Conservation (phyloP, 805 yeast species). For the Pichia californica region DNA sequence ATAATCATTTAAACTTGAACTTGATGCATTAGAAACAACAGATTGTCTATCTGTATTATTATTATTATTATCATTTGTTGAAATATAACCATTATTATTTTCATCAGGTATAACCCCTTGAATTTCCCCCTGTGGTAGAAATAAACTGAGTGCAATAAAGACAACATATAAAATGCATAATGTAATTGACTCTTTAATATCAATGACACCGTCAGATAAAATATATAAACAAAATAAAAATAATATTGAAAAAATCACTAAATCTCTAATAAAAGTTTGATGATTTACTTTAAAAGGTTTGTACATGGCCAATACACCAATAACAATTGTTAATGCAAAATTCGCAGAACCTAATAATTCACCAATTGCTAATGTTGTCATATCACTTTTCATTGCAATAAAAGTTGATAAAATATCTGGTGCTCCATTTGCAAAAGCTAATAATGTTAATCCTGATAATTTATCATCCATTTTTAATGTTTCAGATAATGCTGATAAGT, state of each 20-base stretch:
- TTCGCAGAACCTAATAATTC: conserved; percentile 50
- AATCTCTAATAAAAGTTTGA: conserved; percentile 52
- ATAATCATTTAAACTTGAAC: conserved; percentile 9
- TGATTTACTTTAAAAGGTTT: conserved; percentile 46
- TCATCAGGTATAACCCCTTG: not conserved
- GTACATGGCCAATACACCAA: conserved; percentile 32
- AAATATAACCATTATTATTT: not conserved
- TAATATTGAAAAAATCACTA: conserved; percentile 47
- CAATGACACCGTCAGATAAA: conserved; percentile 49
- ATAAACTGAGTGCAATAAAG: conserved; percentile 45
- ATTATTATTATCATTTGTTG: not conserved
- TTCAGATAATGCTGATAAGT: conserved; percentile 58
- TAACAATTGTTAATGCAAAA: conserved; percentile 45
- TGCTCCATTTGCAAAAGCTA: conserved; percentile 89
- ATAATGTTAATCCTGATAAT: conserved; percentile 75
- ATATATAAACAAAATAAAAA: conserved; percentile 45
- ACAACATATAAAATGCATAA: conserved; percentile 45
- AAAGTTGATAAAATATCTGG: conserved; percentile 86
- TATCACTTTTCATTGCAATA: conserved; percentile 66
- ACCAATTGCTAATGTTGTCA: conserved; percentile 44
- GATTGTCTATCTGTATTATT: conserved; percentile 1
- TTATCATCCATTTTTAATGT: conserved; percentile 62
- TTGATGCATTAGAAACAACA: conserved; percentile 5
- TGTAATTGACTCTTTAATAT: conserved; percentile 46
- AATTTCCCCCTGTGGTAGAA: conserved; percentile 15